Evolutionary conservation across 2,329 filamentous ascomycete species (phyloP), one percentile per base, ranked within the genome.

Genomic region (Colletotrichum godetiae): DNA sequence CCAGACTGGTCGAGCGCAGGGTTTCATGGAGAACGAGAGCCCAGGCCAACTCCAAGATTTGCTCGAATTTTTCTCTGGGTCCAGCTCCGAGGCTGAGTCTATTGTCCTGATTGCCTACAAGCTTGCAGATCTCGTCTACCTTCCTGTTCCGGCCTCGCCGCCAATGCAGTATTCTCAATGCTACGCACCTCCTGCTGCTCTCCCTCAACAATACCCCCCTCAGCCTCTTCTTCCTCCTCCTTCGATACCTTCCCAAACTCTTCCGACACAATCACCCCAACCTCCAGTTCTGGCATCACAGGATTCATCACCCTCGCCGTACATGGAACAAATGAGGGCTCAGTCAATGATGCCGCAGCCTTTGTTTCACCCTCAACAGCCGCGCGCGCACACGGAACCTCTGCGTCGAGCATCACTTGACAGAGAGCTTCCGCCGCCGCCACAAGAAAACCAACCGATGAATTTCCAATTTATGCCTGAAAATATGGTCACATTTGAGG

Each of bases 11-110:
- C 84, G 88, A 64, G 87, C 88, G 1, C 88, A 89, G 74, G 88
- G 88, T 0, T 90, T 89, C 75, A 82, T 90, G 37, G 90, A 92
- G 78, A 90, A 90, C 68, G 90, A 92, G 79, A 90, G 87, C 72
- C 88, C 88, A 8, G 90, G 91, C 13, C 89, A 91, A 75, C 82
- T 92, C 11, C 89, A 92, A 78, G 91, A 92, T 77, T 86, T 91
- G 8, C 85, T 93, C 31, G 91, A 93, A 77, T 91, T 91, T 77
- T 92, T 92, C 77, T 90, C 88, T 5, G 87, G 89, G 49, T 85
- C 88, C 42, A 87, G 86, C 61, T 85, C 88, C 62, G 88, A 91
- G 74, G 88, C 90, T 0, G 85, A 88, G 73, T 86, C 85, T 76
- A 86, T 92, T 57, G 89, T 90, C 13, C 84, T 86, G 66, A 84